phyloP scores from a whole-genome alignment of 257 asterid genomes.

The Primulina huaijiensis region DNA sequence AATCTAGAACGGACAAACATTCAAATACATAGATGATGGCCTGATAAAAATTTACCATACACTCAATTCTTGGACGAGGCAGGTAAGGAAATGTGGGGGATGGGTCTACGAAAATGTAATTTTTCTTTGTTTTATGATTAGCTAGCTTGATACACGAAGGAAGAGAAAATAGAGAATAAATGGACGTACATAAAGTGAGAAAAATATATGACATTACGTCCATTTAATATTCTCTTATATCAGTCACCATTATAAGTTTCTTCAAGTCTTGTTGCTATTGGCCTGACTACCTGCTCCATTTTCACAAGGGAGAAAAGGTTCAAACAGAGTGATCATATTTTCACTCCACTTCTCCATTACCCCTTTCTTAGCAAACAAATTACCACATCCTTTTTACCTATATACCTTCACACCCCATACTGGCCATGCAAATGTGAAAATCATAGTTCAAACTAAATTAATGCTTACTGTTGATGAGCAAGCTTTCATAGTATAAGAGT shows the following conservation, averaged over 20 bases:
- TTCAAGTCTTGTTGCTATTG: not conserved
- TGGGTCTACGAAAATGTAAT: too few relatives aligned
- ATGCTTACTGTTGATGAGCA: constrained; percentile 68
- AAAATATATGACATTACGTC: not conserved
- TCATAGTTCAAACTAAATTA: constrained; percentile 13
- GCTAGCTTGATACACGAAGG: not conserved
- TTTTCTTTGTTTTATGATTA: too few relatives aligned
- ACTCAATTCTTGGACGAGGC: too few relatives aligned
- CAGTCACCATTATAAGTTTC: not conserved
- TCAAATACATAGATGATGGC: not conserved
- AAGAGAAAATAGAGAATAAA: not conserved
- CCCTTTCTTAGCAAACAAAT: constrained; percentile 25
- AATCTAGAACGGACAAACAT: not conserved
- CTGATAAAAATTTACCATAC: not conserved
- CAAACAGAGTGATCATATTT: not conserved
- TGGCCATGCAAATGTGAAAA: constrained; percentile 13
- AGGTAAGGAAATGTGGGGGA: too few relatives aligned
- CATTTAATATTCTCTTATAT: constrained; percentile 10
- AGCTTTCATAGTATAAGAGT: constrained; percentile 40
- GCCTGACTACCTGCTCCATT: constrained; percentile 10
- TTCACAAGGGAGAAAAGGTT: constrained; percentile 10
- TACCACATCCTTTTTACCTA: not conserved
- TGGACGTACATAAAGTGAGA: not conserved
- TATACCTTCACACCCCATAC: constrained; percentile 15
- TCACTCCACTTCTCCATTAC: constrained; percentile 8